These are phyloP conservation scores for Sideroxylon spinosum DNA, from an alignment of 179 eudicot species.

Conservation along the genomic window DNA sequence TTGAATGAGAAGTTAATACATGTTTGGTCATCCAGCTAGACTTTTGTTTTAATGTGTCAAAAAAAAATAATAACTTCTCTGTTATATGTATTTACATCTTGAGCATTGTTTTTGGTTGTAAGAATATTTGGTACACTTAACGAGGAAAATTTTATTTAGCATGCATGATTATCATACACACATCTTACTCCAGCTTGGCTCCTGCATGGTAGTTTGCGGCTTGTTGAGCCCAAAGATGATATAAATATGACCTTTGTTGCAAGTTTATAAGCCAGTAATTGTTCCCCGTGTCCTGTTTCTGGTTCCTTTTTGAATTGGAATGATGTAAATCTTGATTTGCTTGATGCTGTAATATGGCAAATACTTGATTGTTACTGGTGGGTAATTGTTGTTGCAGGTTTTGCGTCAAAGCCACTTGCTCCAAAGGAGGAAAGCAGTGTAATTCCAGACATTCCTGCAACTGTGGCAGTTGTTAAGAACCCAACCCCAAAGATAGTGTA, in stretches of 20 bases:
- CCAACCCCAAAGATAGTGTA: slow-evolving; percentile 35
- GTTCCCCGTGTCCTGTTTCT: background rate
- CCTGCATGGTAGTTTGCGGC: background rate
- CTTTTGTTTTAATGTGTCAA: too few species aligned
- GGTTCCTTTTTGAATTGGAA: background rate
- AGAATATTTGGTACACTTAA: too few species aligned
- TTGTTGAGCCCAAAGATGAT: background rate
- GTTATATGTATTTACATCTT: too few species aligned
- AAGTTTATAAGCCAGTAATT: background rate
- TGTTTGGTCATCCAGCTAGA: too few species aligned
- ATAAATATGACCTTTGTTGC: background rate
- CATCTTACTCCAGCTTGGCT: background rate
- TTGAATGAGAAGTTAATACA: too few species aligned
- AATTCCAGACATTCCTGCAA: slow-evolving; percentile 42
- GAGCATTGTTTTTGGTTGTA: too few species aligned
- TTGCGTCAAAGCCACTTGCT: slow-evolving; percentile 19
- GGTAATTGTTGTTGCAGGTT: slow-evolving; percentile 21
- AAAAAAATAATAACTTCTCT: too few species aligned
- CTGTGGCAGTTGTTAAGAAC: slow-evolving; percentile 58
- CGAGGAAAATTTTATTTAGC: too few species aligned
- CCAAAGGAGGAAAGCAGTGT: slow-evolving; percentile 3
- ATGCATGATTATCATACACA: background rate
- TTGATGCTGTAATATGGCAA: background rate
- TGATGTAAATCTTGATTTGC: background rate
- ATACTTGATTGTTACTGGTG: background rate